Percentiles rank a stretch among this genome's conserved stretches.
phyloP scores from a whole-genome alignment of 192 early-diverging fungal species.

The Physocladia obscura region DNA sequence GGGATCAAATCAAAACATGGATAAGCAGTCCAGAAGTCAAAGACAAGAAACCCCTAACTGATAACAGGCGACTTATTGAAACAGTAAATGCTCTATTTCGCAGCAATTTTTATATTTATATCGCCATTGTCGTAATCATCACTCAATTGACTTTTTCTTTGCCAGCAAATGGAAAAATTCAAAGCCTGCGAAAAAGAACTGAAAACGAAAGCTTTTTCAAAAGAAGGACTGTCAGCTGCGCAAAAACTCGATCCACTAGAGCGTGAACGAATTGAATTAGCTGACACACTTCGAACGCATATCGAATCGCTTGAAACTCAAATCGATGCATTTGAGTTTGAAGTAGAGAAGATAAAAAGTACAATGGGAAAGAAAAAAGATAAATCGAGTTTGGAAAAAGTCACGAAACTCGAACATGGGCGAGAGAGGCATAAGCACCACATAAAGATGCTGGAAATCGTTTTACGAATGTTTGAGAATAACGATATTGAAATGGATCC shows the following conservation, averaged over 20 bases:
- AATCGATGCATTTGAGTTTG: constrained; percentile 90
- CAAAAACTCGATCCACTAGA: constrained; percentile 91
- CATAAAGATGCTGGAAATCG: constrained; percentile 85
- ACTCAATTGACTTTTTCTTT: neutral
- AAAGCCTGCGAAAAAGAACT: constrained; percentile 98
- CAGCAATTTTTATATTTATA: neutral
- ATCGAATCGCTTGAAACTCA: constrained; percentile 85
- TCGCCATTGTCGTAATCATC: neutral
- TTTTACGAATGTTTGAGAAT: constrained; percentile 91
- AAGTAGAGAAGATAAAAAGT: constrained; percentile 71
- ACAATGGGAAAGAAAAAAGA: constrained; percentile 82
- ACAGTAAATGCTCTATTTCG: constrained; percentile 43
- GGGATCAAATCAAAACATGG: constrained; percentile 99
- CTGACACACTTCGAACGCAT: constrained; percentile 78
- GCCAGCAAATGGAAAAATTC: constrained; percentile 96
- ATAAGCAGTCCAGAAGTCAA: constrained; percentile 92
- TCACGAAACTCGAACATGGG: constrained; percentile 67
- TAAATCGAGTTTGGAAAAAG: constrained; percentile 69
- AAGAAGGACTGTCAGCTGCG: constrained; percentile 82
- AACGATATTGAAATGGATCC: constrained; percentile 77
- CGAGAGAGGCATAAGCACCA: constrained; percentile 92
- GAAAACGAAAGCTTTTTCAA: constrained; percentile 98
- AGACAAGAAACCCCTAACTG: constrained; percentile 86
- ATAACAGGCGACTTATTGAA: constrained; percentile 93
- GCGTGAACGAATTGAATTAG: constrained; percentile 82